phyloP scores from a whole-genome alignment of 1,284 basidiomycete species.

The Psilocybe mexicana region DNA sequence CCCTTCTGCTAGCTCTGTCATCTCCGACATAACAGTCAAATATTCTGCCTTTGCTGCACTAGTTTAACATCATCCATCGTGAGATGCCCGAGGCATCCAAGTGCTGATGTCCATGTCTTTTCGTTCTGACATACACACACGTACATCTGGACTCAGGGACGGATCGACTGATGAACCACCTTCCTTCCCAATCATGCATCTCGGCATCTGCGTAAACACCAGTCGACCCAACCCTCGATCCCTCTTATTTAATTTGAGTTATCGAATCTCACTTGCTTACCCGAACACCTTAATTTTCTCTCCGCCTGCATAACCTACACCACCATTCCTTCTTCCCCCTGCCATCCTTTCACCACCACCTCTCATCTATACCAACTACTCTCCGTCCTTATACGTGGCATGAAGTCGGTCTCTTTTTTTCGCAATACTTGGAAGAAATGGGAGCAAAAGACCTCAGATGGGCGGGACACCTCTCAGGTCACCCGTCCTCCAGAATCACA shows the following conservation, averaged over 20 bases:
- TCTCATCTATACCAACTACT: slow-evolving; percentile 4
- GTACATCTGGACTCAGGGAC: slow-evolving; percentile 29
- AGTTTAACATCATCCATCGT: slow-evolving; percentile 13
- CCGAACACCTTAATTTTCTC: slow-evolving; percentile 18
- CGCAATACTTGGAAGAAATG: slow-evolving; percentile 37
- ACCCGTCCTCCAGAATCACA: slow-evolving; percentile 2
- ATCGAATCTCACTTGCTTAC: slow-evolving; percentile 17
- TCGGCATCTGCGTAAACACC: slow-evolving; percentile 21
- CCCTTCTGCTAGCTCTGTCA: background rate
- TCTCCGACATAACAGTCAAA: background rate
- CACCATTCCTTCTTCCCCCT: slow-evolving; percentile 11
- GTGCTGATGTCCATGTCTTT: slow-evolving; percentile 11
- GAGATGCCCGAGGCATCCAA: slow-evolving; percentile 10
- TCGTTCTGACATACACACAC: slow-evolving; percentile 18
- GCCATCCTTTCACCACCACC: slow-evolving; percentile 5
- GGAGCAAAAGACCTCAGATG: slow-evolving; percentile 27
- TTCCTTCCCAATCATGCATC: slow-evolving; percentile 20
- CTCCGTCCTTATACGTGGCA: slow-evolving; percentile 16
- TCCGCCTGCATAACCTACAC: slow-evolving; percentile 13
- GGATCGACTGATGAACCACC: slow-evolving; percentile 30
- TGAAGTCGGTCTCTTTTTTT: slow-evolving; percentile 38
- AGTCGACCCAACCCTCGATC: slow-evolving; percentile 21
- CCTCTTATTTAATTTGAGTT: slow-evolving; percentile 24
- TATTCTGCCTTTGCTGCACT: background rate
- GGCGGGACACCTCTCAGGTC: slow-evolving; percentile 12